Base-by-base conservation (phyloP, 345 rosid genomes). In the Crucihimalaya himalaica region DNA sequence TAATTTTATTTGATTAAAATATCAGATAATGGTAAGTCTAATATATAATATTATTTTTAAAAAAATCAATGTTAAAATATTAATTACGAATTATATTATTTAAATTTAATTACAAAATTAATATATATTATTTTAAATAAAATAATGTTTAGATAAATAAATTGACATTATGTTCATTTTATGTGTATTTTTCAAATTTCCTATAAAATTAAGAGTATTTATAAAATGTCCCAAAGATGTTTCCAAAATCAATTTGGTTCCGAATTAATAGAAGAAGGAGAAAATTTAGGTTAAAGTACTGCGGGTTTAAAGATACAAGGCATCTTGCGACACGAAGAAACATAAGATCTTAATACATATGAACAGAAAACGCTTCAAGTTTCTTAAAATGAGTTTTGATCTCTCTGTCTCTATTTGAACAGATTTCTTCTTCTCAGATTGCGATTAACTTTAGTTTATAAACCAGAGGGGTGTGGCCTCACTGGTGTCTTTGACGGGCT, bases 401-500 rank as follows among this genome's bases (percentile, higher is more conserved):
- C 46, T 40, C 52, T 19, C 34, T 63, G 8, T 53, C 27, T 21
- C 56, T 13, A 13, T 52, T 25, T 25, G 34, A 27, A 6, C 25
- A n/a, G n/a, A n/a, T n/a, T n/a, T n/a, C 31, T 11, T 9, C 32
- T 45, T 72, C 23, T 23, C 35, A 4, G 48, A 35, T 13, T 52
- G 35, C 12, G 29, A 53, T n/a, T 31, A 54, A 63, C 27, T 71
- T 83, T 77, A 80, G 60, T 53, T 81, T 53, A 68, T 29, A n/a
- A n/a, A 0, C 80, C 76, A 40, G 82, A 72, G 58, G 83, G 80
- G 45, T 92, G 92, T 39, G 93, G 91, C 40, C 97, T 85, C 37
- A 89, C 97, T 40, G 98, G 97, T 13, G 97, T 91, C 89, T 93
- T 93, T 2, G 98, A 93, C 15, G 98, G 97, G 83, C 98, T 89